These are phyloP conservation scores for Suillus subaureus DNA, from an alignment of 768 basidiomycete species.

Conservation along the genomic window DNA sequence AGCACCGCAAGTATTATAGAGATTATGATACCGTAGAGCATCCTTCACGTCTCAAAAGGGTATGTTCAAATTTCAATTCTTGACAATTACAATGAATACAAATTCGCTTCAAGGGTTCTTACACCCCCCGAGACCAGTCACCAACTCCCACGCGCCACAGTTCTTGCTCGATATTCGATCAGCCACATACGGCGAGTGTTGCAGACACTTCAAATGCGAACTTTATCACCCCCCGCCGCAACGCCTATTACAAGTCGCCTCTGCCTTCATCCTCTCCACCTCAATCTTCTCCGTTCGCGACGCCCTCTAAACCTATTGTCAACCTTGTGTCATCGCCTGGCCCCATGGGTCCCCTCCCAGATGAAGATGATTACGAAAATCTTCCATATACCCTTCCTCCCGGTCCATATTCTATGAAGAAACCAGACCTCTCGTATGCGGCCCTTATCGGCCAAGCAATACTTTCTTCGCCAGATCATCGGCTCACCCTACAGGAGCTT, in stretches of 20 bases:
- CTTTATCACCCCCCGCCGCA: constrained; percentile 55
- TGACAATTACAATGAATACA: constrained; percentile 8
- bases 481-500: constrained; percentile 92
- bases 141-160: constrained; percentile 44
- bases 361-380: constrained; percentile 64
- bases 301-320: constrained; percentile 59
- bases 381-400: constrained; percentile 80
- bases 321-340: constrained; percentile 87
- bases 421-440: constrained; percentile 91
- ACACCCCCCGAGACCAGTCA: constrained; percentile 46
- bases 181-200: constrained; percentile 25
- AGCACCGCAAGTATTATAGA: constrained; percentile 63
- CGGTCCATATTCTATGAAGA: constrained; percentile 77
- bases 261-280: constrained; percentile 66
- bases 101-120: constrained; percentile 18
- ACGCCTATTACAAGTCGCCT: constrained; percentile 46
- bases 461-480: constrained; percentile 78
- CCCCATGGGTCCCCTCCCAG: constrained; percentile 66
- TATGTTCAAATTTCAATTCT: constrained; percentile 14
- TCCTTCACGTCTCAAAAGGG: constrained; percentile 33
- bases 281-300: constrained; percentile 60
- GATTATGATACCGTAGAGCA: constrained; percentile 37
- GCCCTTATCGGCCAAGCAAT: constrained; percentile 96
- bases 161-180: constrained; percentile 33
- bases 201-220: constrained; percentile 37